Percentiles rank a stretch among this genome's conserved stretches.
phyloP scores from a whole-genome alignment of 208 protist genomes.

The Acanthamoeba healyi region DNA sequence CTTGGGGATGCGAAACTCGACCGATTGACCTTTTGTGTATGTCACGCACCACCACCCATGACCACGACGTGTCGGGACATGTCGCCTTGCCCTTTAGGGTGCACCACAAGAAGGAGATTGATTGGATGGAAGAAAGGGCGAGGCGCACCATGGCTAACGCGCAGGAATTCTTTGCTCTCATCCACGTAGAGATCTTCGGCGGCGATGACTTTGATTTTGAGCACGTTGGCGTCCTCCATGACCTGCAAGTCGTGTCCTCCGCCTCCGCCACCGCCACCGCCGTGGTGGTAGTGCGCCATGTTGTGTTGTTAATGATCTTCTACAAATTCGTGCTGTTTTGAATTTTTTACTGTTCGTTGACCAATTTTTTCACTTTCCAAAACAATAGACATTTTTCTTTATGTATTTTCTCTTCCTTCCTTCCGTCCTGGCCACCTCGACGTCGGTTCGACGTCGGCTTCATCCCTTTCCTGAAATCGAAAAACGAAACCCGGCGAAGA shows the following conservation, averaged over 20 bases:
- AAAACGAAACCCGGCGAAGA: no score
- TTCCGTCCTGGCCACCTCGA: neutral
- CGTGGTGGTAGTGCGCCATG: no score
- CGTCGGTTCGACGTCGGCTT: neutral
- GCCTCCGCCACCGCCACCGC: no score
- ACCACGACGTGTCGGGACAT: no score
- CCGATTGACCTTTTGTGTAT: slow-evolving; percentile 47
- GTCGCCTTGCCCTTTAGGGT: no score
- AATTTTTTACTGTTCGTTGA: no score
- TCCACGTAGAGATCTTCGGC: slow-evolving; percentile 2
- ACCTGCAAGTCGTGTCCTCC: neutral
- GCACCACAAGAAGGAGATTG: neutral
- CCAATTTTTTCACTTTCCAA: neutral
- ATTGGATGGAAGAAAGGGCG: neutral
- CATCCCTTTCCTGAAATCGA: neutral
- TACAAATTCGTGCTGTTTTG: no score
- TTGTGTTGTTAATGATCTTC: no score
- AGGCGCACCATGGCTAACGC: neutral
- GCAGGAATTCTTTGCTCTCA: slow-evolving; percentile 1
- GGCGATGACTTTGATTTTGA: slow-evolving; percentile 9
- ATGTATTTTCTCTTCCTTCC: neutral
- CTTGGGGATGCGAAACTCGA: slow-evolving; percentile 25
- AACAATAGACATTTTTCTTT: neutral
- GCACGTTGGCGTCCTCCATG: slow-evolving; percentile 25
- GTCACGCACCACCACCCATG: no score